These are phyloP conservation scores for Ochromonadaceae sp. DNA, from an alignment of 352 stramenopile genomes.

Conservation along the genomic window DNA sequence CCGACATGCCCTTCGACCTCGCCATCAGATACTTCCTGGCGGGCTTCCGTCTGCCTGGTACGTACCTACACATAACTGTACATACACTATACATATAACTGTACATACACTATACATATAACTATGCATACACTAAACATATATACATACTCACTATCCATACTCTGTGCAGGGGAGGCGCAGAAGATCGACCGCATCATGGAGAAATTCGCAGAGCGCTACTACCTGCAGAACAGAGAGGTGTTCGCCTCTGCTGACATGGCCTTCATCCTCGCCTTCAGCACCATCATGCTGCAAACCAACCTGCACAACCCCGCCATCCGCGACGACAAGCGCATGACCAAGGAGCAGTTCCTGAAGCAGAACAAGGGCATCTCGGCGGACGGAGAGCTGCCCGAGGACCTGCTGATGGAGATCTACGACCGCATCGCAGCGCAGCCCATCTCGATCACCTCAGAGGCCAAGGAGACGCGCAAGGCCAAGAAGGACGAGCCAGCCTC, in stretches of 20 bases:
- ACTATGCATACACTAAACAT: too few species aligned
- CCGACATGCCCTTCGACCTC: conserved; percentile 72
- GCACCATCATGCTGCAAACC: conserved; percentile 85
- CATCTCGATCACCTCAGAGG: conserved; percentile 92
- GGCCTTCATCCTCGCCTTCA: conserved; percentile 95
- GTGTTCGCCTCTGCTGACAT: conserved; percentile 88
- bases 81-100: too few species aligned
- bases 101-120: too few species aligned
- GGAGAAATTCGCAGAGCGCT: conserved; percentile 96
- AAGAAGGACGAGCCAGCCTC: conserved; percentile 33
- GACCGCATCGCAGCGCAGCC: conserved; percentile 82
- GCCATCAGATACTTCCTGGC: conserved; percentile 91
- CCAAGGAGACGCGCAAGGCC: conserved; percentile 46
- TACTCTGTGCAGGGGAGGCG: too few species aligned
- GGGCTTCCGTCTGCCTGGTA: conserved; percentile 91
- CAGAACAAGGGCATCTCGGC: conserved; percentile 95
- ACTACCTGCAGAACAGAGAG: conserved; percentile 54
- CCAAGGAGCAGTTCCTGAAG: conserved; percentile 77
- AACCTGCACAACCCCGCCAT: conserved; percentile 99
- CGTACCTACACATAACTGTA: too few species aligned
- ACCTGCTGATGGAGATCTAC: conserved; percentile 83
- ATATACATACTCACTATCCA: too few species aligned
- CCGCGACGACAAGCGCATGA: conserved; percentile 90
- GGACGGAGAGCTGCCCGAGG: conserved; percentile 75
- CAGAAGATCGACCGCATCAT: conserved; percentile 99